Evolutionary conservation across 805 yeast genomes (phyloP).

Genomic region (Zygoascus flipseniorum): DNA sequence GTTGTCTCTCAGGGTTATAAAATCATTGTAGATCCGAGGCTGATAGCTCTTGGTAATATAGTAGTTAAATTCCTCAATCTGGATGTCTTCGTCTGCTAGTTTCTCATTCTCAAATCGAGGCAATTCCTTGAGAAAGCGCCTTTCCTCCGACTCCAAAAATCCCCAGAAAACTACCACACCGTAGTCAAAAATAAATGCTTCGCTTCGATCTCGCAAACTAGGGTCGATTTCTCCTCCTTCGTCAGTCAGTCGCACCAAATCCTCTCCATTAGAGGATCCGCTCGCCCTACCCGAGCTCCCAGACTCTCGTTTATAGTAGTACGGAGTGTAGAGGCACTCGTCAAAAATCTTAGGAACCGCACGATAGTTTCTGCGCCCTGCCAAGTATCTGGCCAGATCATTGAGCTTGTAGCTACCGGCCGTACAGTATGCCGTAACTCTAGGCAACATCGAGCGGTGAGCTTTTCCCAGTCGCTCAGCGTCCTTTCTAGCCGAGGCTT

Average conservation of each 20-base stretch:
- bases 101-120: conserved; percentile 89
- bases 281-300: not conserved
- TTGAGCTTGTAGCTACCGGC: conserved; percentile 88
- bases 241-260: conserved; percentile 65
- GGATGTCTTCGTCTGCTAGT: conserved; percentile 83
- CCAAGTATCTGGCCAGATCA: conserved; percentile 76
- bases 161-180: conserved; percentile 99
- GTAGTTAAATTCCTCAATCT: conserved; percentile 89
- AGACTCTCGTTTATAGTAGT: conserved; percentile 35
- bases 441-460: conserved; percentile 73
- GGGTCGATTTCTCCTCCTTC: conserved; percentile 94
- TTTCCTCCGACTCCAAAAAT: conserved; percentile 74
- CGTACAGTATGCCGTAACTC: conserved; percentile 95
- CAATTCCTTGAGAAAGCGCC: conserved; percentile 68
- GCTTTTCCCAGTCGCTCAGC: conserved; percentile 89
- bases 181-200: conserved; percentile 84
- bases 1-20: conserved; percentile 86
- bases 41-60: conserved; percentile 90
- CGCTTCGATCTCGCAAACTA: conserved; percentile 59
- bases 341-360: conserved; percentile 86
- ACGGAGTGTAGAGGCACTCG: conserved; percentile 91
- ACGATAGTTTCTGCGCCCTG: conserved; percentile 49
- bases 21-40: conserved; percentile 93
- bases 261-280: conserved; percentile 36
- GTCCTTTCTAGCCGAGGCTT: conserved; percentile 82